Evolutionary conservation across 2,329 filamentous ascomycete genomes (phyloP).

Genomic region (Fusarium mundagurra): DNA sequence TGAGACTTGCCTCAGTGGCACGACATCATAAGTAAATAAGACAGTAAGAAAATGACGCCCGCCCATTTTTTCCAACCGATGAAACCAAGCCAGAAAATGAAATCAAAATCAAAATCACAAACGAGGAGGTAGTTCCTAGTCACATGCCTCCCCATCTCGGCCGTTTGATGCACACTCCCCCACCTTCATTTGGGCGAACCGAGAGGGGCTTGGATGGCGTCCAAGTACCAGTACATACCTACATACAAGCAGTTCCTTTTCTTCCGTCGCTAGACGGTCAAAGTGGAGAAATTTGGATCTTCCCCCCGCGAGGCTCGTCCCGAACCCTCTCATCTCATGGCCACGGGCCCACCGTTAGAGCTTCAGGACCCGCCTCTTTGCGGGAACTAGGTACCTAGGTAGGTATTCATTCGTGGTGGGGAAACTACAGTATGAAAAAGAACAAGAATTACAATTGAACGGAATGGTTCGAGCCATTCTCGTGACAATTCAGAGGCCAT

Average conservation of each 20-base stretch:
- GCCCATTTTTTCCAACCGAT: background rate
- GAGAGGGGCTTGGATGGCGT: constrained; percentile 18
- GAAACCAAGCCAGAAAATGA: background rate
- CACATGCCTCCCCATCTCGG: constrained; percentile 28
- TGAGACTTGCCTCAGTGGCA: background rate
- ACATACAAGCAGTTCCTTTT: background rate
- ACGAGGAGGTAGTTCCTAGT: constrained; percentile 8
- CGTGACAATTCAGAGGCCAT: background rate
- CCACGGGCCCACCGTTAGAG: background rate
- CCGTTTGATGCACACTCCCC: constrained; percentile 28
- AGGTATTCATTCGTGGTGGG: constrained; percentile 18
- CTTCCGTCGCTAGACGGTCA: background rate
- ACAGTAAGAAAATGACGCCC: background rate
- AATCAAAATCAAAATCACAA: constrained; percentile 21
- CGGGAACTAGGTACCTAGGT: too few species aligned
- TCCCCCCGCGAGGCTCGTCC: constrained; percentile 32
- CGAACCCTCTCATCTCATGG: constrained; percentile 27
- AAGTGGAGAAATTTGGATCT: constrained; percentile 10
- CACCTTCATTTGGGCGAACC: constrained; percentile 16
- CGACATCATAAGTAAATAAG: background rate
- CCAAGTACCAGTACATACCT: constrained; percentile 26
- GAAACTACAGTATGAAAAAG: constrained; percentile 21
- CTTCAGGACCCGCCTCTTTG: constrained; percentile 3
- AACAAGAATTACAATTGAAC: background rate
- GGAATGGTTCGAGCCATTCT: background rate